Conservation (phyloP, 31 red algal genomes). For the Porphyra umbilicalis region DNA sequence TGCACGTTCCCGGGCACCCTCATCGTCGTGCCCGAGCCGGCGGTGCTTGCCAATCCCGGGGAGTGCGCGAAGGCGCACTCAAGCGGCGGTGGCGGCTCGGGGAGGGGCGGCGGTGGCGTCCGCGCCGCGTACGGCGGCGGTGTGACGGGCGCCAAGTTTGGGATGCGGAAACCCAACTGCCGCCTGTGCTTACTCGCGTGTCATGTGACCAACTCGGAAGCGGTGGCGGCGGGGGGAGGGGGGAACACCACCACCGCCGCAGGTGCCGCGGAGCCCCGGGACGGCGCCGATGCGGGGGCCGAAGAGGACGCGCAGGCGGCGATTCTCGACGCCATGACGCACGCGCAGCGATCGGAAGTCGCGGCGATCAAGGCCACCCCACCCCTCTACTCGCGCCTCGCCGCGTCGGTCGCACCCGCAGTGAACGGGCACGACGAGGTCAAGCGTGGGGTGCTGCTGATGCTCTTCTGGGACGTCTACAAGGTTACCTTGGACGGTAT, state of each 20-base stretch:
- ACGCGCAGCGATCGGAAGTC: constrained; percentile 81
- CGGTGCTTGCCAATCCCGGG: constrained; percentile 79
- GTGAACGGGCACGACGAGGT: constrained; percentile 96
- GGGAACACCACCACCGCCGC: too few species aligned
- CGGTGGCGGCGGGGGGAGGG: background rate
- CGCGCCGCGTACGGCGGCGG: too few species aligned
- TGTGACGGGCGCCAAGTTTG: constrained; percentile 83
- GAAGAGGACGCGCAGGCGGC: constrained; percentile 61
- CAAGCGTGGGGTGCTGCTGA: constrained; percentile 92
- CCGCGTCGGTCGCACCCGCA: constrained; percentile 70
- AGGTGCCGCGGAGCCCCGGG: constrained; percentile 33
- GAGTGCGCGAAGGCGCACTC: constrained; percentile 65
- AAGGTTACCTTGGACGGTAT: constrained; percentile 90
- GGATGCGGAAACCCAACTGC: constrained; percentile 86
- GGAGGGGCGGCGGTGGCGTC: constrained; percentile 29
- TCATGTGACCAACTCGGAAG: constrained; percentile 45
- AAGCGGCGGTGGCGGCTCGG: constrained; percentile 21
- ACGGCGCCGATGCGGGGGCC: constrained; percentile 40
- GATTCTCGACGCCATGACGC: constrained; percentile 59
- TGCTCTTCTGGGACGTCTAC: constrained; percentile 98
- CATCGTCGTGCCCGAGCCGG: constrained; percentile 88
- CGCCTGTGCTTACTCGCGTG: constrained; percentile 85
- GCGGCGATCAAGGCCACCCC: constrained; percentile 51
- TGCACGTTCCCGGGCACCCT: constrained; percentile 78
- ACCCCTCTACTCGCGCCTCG: constrained; percentile 79